Base-by-base conservation (phyloP, 176 grass and related monocot genomes). In the Avena insularis region DNA sequence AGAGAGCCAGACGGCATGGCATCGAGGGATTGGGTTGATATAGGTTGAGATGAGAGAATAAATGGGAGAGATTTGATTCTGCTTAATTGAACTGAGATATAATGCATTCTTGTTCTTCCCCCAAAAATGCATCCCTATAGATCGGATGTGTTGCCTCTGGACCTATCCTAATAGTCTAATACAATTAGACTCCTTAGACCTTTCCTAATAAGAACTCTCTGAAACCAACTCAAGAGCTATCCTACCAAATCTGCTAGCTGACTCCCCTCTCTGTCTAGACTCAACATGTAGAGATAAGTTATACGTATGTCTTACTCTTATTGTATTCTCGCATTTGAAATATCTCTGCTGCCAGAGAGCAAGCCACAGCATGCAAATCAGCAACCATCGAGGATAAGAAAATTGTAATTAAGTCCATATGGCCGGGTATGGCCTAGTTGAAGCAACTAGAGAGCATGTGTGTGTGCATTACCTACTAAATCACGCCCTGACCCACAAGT, bases 41-140 rank as follows among this genome's bases (percentile, higher is more conserved):
- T 8, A 75, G 47, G 47, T 75, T 51, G 47, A 10, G 47, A 50
- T 15, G 0, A 2, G 71, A 25, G 12, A 75, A 75, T 27, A 75
- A 75, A 7, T 74, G n/a, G n/a, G 72, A 27, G 46, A 50, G 12
- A 75, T 75, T 51, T 75, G 46, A 51, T 75, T 75, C 46, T 75
- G 50, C 71, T 29, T 51, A 47, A 51, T 51, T 75, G 51, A 75
- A 75, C 21, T 2, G 13, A 75, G 71, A 74, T 48, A 51, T 2
- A 51, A 29, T 8, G 1, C 13, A 8, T 75, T 12, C 47, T 29
- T 75, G 3, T 9, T 19, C 51, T 29, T 13, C 46, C 23, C 20
- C 1, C 2, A 51, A 75, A 23, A 75, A 75, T 2, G 12, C 71
- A 49, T 50, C 46, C 46, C 0, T 51, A 75, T 27, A 75, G 8